Evolutionary conservation across 106 monocot species (phyloP).

Genomic region (Dendrobium chrysotoxum): DNA sequence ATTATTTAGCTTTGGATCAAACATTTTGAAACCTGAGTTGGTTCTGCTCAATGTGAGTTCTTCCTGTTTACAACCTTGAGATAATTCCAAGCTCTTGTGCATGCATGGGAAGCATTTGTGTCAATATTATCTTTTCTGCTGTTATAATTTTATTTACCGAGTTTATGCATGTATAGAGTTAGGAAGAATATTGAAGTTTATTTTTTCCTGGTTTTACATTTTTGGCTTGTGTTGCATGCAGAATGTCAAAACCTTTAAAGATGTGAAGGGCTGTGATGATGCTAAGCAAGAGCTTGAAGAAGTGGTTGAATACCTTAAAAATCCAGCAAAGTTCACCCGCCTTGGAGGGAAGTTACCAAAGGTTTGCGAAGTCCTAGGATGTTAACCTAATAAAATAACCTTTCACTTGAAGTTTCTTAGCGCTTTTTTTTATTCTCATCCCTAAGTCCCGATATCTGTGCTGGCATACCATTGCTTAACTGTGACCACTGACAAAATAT

Average conservation of each 20-base stretch:
- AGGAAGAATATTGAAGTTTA: background rate
- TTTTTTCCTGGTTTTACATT: background rate
- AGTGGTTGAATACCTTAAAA: constrained; percentile 96
- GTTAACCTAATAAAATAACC: background rate
- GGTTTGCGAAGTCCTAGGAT: constrained; percentile 26
- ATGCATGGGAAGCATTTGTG: background rate
- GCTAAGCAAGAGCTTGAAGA: constrained; percentile 99
- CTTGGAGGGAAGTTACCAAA: constrained; percentile 97
- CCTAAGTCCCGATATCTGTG: background rate
- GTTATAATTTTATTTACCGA: background rate
- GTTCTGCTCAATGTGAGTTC: background rate
- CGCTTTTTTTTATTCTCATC: background rate
- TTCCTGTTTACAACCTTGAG: background rate
- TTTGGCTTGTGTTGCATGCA: constrained; percentile 18
- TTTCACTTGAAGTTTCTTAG: background rate
- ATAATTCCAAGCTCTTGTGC: background rate
- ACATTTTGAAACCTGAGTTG: background rate
- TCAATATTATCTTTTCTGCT: background rate
- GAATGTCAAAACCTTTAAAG: constrained; percentile 98
- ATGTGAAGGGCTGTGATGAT: constrained; percentile 99
- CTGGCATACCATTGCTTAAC: too few relatives aligned
- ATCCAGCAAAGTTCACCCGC: constrained; percentile 89
- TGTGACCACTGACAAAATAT: background rate
- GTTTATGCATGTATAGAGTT: background rate
- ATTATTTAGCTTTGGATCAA: too few relatives aligned